Evolutionary conservation across 768 basidiomycete species (phyloP), one percentile per base, ranked within the genome.

Genomic region (Kwoniella botswanensis): DNA sequence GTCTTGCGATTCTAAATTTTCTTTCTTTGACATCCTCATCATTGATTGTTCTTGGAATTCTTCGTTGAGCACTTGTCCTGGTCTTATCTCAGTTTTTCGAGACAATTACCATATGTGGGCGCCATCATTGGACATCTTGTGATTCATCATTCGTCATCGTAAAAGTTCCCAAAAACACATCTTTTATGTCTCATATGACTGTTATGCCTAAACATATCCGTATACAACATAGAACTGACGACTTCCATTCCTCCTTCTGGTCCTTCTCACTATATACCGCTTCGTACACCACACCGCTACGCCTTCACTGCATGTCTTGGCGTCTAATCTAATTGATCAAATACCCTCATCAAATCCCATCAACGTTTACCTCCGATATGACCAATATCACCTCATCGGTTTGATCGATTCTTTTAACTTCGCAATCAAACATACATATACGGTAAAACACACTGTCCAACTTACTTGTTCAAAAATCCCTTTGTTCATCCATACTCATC

Each of bases 351-450:
- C 22, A 35, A 52, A 13, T 52, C 26, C 35, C 35, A 56, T 56
- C 55, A 56, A 56, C 55, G 15, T n/a, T 56, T 56, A 56, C 55
- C 55, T 56, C 55, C 55, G 55, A 56, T 56, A 56, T 21, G 6
- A 56, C 17, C n/a, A 12, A 12, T 21, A 56, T 56, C 55, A 56
- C 55, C 55, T 56, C 55, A 56, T 56, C 55, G 55, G 22, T n/a
- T 56, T 24, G 35, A 35, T 56, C 55, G 12, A 56, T 24, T 22
- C 22, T 56, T 35, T 35, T 6, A 6, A 35, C 35, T 35, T 35
- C 35, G 35, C 35, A 35, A 35, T 35, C 35, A 35, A 35, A 35
- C 7, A 35, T 35, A 35, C 35, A 6, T 35, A 35, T 35, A 35
- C 7, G 35, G 35, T 5, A 35, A 35, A 35, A 35, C 35, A 35